These are phyloP conservation scores for Coriolopsis trogii DNA, from an alignment of 1,284 basidiomycete species.

Conservation along the genomic window DNA sequence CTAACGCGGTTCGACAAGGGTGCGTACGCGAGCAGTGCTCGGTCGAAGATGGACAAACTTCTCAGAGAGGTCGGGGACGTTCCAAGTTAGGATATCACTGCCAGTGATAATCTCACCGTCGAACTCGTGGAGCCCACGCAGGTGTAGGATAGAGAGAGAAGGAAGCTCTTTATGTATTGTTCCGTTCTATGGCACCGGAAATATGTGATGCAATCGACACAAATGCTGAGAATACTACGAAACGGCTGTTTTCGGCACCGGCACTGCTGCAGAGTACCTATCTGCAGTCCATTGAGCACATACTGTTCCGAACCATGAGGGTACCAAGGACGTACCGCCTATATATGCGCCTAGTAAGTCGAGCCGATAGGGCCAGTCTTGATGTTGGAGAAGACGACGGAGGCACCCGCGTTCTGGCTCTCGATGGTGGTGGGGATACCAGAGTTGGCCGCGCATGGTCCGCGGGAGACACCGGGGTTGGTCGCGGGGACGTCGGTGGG, in stretches of 20 bases:
- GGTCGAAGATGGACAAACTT: constrained; percentile 57
- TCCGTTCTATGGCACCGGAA: neutral
- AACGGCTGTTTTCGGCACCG: constrained; percentile 8
- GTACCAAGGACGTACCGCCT: neutral
- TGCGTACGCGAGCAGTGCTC: constrained; percentile 57
- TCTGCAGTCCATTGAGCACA: too few relatives aligned
- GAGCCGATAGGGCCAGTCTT: constrained; percentile 39
- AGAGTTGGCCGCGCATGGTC: constrained; percentile 39
- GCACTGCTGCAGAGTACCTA: neutral
- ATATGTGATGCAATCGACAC: neutral
- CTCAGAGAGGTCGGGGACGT: constrained; percentile 40
- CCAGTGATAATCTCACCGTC: too few relatives aligned
- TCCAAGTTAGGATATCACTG: too few relatives aligned
- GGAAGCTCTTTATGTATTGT: neutral
- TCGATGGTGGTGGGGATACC: constrained; percentile 39
- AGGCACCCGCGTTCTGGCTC: constrained; percentile 20
- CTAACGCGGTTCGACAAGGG: constrained; percentile 37
- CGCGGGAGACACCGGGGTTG: constrained; percentile 40
- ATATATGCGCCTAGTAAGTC: constrained; percentile 25
- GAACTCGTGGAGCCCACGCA: neutral
- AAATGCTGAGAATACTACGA: neutral
- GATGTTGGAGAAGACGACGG: constrained; percentile 42
- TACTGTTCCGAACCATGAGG: too few relatives aligned
- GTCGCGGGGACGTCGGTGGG: constrained; percentile 34
- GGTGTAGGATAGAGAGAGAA: neutral